phyloP scores from a whole-genome alignment of 306 rosid species.

The Mucuna pruriens region DNA sequence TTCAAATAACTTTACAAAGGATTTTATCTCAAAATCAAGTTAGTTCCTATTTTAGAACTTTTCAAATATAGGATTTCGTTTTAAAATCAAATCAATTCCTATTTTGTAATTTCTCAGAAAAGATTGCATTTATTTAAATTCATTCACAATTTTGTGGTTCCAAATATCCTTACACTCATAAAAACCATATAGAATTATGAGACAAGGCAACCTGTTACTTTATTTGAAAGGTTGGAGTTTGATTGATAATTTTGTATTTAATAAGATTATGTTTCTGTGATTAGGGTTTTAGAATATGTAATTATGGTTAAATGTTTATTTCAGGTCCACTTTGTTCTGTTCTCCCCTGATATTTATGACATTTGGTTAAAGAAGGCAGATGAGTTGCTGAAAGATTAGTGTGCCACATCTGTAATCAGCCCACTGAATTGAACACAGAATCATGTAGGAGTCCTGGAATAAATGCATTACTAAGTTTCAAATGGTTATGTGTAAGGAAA shows the following conservation, averaged over 20 bases:
- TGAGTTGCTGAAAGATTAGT: slow-evolving; percentile 58
- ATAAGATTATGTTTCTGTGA: neutral
- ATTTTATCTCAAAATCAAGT: neutral
- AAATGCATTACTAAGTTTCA: too few species aligned
- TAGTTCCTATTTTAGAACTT: neutral
- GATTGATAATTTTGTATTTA: neutral
- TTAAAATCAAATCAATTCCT: neutral
- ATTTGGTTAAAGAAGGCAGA: slow-evolving; percentile 68
- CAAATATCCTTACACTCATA: neutral
- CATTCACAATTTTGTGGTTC: neutral
- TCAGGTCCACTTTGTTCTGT: slow-evolving; percentile 87
- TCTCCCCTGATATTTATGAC: slow-evolving; percentile 56
- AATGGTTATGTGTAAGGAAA: too few species aligned
- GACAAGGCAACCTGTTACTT: neutral
- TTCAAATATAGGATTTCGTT: neutral
- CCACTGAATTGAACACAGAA: slow-evolving; percentile 6
- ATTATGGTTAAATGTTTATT: slow-evolving; percentile 3
- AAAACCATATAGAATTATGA: neutral
- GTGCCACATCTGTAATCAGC: neutral
- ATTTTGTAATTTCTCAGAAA: neutral
- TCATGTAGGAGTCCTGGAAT: slow-evolving; percentile 23
- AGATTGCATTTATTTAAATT: neutral
- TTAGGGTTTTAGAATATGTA: slow-evolving; percentile 16
- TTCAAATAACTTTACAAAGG: neutral
- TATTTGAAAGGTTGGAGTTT: neutral